Conservation (phyloP, 805 yeast species). For the Nakazawaea peltata region DNA sequence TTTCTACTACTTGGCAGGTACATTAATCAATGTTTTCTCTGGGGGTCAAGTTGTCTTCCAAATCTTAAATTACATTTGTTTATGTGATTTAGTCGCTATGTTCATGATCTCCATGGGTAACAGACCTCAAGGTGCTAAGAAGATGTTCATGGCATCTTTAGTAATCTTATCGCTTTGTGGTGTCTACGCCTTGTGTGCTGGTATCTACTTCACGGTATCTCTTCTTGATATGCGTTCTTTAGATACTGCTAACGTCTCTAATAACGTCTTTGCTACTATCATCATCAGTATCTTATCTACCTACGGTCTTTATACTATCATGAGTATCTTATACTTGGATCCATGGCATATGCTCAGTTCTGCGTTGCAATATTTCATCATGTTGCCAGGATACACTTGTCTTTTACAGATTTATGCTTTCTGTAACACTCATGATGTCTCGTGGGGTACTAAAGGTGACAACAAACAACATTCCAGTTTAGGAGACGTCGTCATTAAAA, state of each 20-base stretch:
- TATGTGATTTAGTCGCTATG: conserved; percentile 78
- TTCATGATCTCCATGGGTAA: conserved; percentile 94
- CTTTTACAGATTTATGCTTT: conserved; percentile 91
- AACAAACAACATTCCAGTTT: conserved; percentile 59
- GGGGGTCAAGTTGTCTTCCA: conserved; percentile 86
- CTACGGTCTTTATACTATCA: conserved; percentile 77
- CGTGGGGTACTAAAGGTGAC: conserved; percentile 96
- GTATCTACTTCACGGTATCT: conserved; percentile 66
- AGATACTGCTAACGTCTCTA: conserved; percentile 19
- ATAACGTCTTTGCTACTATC: conserved; percentile 59
- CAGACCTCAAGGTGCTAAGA: conserved; percentile 93
- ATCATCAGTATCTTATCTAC: conserved; percentile 84
- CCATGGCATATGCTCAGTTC: conserved; percentile 93
- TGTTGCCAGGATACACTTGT: conserved; percentile 86
- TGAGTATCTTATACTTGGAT: conserved; percentile 78
- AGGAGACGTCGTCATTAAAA: conserved; percentile 76
- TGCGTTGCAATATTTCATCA: conserved; percentile 70
- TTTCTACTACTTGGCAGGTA: conserved; percentile 87
- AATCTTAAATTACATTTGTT: conserved; percentile 76
- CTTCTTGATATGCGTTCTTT: conserved; percentile 32
- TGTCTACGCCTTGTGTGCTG: conserved; percentile 71
- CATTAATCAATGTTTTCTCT: conserved; percentile 40
- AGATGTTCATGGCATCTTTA: conserved; percentile 66
- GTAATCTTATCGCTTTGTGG: conserved; percentile 72
- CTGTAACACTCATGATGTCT: conserved; percentile 91